These are phyloP conservation scores for Linaria vulgaris DNA, from an alignment of 257 asterid species.

Conservation along the genomic window DNA sequence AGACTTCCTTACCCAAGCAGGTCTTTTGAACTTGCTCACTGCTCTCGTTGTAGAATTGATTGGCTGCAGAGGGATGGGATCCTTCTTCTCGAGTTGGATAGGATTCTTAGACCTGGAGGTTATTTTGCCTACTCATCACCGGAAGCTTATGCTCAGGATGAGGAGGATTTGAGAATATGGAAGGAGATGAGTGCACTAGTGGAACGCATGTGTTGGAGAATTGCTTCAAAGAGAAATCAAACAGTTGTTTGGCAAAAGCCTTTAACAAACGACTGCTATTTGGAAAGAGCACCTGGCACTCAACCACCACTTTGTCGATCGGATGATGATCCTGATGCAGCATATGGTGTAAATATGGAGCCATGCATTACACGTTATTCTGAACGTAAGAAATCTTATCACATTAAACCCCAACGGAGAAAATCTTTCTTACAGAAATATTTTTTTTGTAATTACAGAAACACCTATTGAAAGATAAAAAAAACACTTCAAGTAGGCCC, in stretches of 20 bases:
- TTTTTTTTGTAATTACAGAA: too few relatives aligned
- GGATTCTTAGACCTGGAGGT: slow-evolving; percentile 93
- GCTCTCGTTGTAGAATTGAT: slow-evolving; percentile 95
- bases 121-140: slow-evolving; percentile 95
- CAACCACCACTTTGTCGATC: slow-evolving; percentile 89
- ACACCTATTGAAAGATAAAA: too few relatives aligned
- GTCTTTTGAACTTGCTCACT: slow-evolving; percentile 91
- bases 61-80: slow-evolving; percentile 94
- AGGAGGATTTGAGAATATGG: slow-evolving; percentile 91
- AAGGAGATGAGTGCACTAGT: slow-evolving; percentile 79
- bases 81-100: slow-evolving; percentile 90
- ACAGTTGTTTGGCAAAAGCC: slow-evolving; percentile 96
- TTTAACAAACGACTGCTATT: slow-evolving; percentile 50
- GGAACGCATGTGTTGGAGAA: slow-evolving; percentile 93
- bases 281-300: slow-evolving; percentile 71
- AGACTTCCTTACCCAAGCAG: slow-evolving; percentile 97
- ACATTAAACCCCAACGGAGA: not conserved
- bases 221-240: slow-evolving; percentile 76
- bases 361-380: slow-evolving; percentile 89
- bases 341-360: slow-evolving; percentile 79
- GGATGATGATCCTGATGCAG: slow-evolving; percentile 92
- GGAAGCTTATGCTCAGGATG: slow-evolving; percentile 95
- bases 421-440: too few relatives aligned
- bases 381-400: slow-evolving; percentile 67
- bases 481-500: too few relatives aligned